Evolutionary conservation across 257 asterid genomes (phyloP), one percentile per base, ranked within the genome.

Genomic region (Solanum tarijense): DNA sequence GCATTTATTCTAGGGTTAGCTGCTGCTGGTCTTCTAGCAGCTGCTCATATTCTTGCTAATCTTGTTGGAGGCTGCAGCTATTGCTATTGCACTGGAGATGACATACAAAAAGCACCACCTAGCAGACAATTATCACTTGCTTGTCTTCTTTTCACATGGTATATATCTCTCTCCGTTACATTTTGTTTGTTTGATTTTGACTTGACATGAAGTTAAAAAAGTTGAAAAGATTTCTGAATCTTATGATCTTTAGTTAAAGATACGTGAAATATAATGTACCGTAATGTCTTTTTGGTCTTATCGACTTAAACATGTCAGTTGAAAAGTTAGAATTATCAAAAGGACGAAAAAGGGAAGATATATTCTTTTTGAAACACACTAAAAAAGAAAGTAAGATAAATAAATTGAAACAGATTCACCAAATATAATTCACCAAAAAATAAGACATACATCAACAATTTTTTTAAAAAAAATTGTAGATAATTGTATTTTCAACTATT

Each of bases 11-110:
- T 95, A 14, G 99, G 98, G 20, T 66, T 93, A 48, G 93, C 94
- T 11, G 99, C 99, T n/a, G 94, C 95, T 7, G 83, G 90, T n/a
- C 93, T 96, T 60, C 92, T 95, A 9, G 86, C 90, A 7, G 46
- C 90, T 68, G 98, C 98, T 73, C 99, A 96, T 88, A 83, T 96
- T 73, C 88, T 95, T 75, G 94, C 95, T 11, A 95, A 93, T 88
- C 87, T 96, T 91, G 72, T 96, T 5, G 99, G 96, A 68, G 96
- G 98, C 18, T 92, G 94, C 91, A 91, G 12, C 71, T 20, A 36
- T 36, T 75, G 89, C n/a, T 62, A 87, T 16, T 90, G 94, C 83
- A 82, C 88, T 9, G 90, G 85, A 35, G 90, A 92, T 18, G 98
- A 93, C 74, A 13, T 91, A 46, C 89, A 92, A 20, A 94, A 94